Percentiles rank a stretch among this genome's conserved stretches.
Evolutionary conservation across 345 rosid species (phyloP).

Genomic region (Populus simonii): DNA sequence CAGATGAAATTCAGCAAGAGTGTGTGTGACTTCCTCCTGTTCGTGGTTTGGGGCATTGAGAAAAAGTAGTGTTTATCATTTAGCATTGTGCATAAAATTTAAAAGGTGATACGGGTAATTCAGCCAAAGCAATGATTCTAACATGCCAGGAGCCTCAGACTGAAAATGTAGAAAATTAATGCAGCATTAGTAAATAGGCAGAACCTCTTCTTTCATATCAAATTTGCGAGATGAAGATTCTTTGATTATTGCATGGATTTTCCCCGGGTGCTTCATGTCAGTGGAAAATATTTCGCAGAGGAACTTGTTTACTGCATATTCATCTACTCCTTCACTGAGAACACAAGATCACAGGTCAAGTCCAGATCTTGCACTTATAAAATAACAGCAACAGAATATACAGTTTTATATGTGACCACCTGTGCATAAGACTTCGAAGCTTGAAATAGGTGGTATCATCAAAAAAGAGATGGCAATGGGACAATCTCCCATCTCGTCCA

Average conservation of each 20-base stretch:
- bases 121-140: neutral
- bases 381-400: neutral
- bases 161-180: constrained; percentile 2
- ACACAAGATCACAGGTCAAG: constrained; percentile 16
- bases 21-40: neutral
- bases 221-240: constrained; percentile 73
- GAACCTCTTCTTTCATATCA: constrained; percentile 95
- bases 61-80: neutral
- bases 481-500: constrained; percentile 86
- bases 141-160: neutral
- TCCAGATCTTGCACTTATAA: neutral
- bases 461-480: constrained; percentile 81
- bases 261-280: constrained; percentile 43
- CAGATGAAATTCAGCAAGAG: constrained; percentile 3
- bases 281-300: constrained; percentile 61
- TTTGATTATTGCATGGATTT: constrained; percentile 57
- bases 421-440: constrained; percentile 87
- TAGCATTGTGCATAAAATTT: neutral
- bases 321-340: constrained; percentile 94
- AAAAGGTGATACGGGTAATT: neutral
- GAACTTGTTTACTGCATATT: constrained; percentile 80
- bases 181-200: constrained; percentile 13
- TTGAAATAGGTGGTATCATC: constrained; percentile 73
- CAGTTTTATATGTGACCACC: constrained; percentile 37
- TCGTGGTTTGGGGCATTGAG: neutral